Percentiles rank a stretch among this genome's conserved stretches.
phyloP scores from a whole-genome alignment of 345 rosid genomes.

The Pelargonium nanum region DNA sequence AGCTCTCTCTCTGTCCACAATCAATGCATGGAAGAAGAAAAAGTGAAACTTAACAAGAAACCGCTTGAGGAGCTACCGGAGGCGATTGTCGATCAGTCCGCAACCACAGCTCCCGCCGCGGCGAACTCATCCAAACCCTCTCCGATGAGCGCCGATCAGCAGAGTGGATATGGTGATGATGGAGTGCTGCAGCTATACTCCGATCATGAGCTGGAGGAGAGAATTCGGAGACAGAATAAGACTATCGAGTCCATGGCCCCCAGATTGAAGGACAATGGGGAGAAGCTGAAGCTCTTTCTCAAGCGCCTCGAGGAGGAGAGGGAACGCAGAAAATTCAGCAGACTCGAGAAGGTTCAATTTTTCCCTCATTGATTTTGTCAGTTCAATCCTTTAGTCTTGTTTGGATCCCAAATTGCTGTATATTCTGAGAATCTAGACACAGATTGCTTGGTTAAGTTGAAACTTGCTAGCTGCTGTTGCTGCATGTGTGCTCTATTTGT shows the following conservation, averaged over 20 bases:
- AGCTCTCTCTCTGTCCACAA: not conserved
- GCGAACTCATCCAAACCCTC: not conserved
- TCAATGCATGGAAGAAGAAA: slow-evolving; percentile 16
- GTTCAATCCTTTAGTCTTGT: not conserved
- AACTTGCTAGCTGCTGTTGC: not conserved
- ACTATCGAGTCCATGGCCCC: not conserved
- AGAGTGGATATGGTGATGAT: slow-evolving; percentile 17
- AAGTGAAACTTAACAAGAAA: slow-evolving; percentile 20
- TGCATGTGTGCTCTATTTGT: not conserved
- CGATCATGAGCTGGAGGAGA: slow-evolving; percentile 27
- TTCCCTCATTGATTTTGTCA: not conserved
- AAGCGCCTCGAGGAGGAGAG: slow-evolving; percentile 37
- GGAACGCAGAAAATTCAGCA: slow-evolving; percentile 24
- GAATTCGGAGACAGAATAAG: slow-evolving; percentile 17
- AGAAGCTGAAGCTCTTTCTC: slow-evolving; percentile 26
- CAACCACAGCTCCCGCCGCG: too few relatives aligned
- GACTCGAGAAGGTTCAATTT: slow-evolving; percentile 22
- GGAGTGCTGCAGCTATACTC: not conserved
- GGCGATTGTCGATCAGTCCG: slow-evolving; percentile 1
- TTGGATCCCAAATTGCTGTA: not conserved
- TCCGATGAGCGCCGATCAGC: slow-evolving; percentile 10
- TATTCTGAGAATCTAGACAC: not conserved
- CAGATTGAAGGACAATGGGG: slow-evolving; percentile 39
- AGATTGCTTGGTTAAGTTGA: not conserved
- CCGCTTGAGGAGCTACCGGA: slow-evolving; percentile 8